A percentile compares a stretch with the other conserved stretches of the same genome.
phyloP scores from a whole-genome alignment of 192 early-diverging fungal genomes.

The Mortierella antarctica region DNA sequence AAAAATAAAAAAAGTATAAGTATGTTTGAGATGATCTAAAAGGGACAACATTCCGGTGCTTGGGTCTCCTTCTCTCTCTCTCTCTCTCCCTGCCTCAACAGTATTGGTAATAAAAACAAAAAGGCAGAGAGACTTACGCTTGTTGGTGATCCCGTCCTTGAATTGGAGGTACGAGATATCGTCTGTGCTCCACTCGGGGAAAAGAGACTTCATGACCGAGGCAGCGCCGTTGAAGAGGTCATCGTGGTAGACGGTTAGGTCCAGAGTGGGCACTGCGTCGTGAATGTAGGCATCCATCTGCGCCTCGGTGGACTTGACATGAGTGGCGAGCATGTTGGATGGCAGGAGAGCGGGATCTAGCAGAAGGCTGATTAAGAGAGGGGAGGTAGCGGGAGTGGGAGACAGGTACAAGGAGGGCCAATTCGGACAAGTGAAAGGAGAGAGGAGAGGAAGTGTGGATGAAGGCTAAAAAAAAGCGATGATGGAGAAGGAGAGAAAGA shows the following conservation, averaged over 20 bases:
- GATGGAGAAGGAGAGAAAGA: constrained; percentile 1
- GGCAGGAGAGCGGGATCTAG: neutral
- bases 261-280: constrained; percentile 38
- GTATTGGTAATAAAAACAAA: no score
- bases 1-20: constrained; percentile 5
- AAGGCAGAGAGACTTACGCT: constrained; percentile 67
- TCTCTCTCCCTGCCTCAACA: neutral
- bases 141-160: constrained; percentile 88
- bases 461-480: neutral
- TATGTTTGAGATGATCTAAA: neutral
- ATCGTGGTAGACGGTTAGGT: constrained; percentile 65
- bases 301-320: constrained; percentile 25
- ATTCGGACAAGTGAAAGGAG: neutral
- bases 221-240: constrained; percentile 74
- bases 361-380: neutral
- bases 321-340: constrained; percentile 32
- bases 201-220: constrained; percentile 62
- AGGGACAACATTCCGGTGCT: neutral
- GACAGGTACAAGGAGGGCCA: neutral
- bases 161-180: constrained; percentile 72
- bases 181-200: constrained; percentile 69
- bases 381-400: neutral
- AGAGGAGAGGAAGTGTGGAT: neutral
- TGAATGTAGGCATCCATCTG: constrained; percentile 44
- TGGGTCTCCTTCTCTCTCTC: neutral